Percentiles rank a stretch among this genome's conserved stretches.
Conservation (phyloP, 2,329 filamentous ascomycete genomes). For the Trichothecium sympodiale region DNA sequence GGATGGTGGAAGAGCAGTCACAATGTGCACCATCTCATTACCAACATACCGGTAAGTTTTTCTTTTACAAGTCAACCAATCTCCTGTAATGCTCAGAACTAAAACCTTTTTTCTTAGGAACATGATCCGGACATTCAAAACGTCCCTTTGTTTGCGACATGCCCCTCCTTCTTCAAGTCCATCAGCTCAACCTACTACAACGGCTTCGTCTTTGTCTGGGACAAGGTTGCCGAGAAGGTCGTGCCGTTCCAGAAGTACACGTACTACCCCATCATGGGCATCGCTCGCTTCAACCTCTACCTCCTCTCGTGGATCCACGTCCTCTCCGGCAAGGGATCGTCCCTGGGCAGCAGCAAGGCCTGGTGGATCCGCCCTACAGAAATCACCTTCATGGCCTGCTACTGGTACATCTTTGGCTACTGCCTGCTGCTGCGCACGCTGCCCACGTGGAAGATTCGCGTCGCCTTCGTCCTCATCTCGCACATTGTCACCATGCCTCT, state of each 20-base stretch:
- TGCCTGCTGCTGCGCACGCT: conserved; percentile 40
- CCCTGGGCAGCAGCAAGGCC: conserved; percentile 43
- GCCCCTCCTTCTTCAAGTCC: conserved; percentile 52
- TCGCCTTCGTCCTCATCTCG: conserved; percentile 51
- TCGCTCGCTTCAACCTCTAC: conserved; percentile 66
- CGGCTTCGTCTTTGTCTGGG: conserved; percentile 48
- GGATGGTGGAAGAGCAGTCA: conserved; percentile 62
- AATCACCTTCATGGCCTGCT: conserved; percentile 49
- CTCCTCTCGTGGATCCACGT: conserved; percentile 56
- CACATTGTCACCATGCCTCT: conserved; percentile 57
- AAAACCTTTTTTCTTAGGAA: conserved; percentile 20
- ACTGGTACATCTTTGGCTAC: conserved; percentile 51
- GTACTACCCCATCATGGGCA: conserved; percentile 56
- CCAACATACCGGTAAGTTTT: conserved; percentile 43
- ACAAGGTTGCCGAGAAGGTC: conserved; percentile 46
- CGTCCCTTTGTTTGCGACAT: conserved; percentile 58
- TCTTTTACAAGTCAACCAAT: neutral
- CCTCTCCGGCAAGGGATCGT: conserved; percentile 40
- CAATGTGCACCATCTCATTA: conserved; percentile 57
- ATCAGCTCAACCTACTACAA: conserved; percentile 57
- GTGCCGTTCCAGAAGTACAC: conserved; percentile 53
- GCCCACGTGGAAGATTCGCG: conserved; percentile 52
- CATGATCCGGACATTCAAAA: conserved; percentile 54
- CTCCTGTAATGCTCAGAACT: conserved; percentile 1
- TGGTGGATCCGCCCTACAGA: conserved; percentile 60